phyloP scores from a whole-genome alignment of 2,329 filamentous ascomycete genomes.

The Escovopsis weberi region DNA sequence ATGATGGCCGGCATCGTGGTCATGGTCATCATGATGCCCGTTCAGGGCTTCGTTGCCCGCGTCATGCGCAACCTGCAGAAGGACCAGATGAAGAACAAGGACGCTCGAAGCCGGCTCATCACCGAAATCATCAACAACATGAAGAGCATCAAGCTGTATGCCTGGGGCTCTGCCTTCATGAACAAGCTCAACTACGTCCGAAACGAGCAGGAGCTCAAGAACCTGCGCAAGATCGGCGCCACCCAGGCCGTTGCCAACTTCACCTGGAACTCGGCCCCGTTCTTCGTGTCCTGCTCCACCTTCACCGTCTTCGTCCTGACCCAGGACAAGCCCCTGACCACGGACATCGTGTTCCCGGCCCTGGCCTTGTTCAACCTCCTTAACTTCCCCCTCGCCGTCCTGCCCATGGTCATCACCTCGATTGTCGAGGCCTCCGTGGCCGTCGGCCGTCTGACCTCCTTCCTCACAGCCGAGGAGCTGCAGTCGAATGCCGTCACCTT shows the following conservation, averaged over 20 bases:
- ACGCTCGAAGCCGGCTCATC: constrained; percentile 80
- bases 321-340: constrained; percentile 65
- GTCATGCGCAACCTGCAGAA: constrained; percentile 94
- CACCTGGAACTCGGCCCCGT: constrained; percentile 94
- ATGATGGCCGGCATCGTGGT: constrained; percentile 92
- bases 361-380: constrained; percentile 80
- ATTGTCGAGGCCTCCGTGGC: constrained; percentile 95
- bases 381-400: constrained; percentile 82
- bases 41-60: constrained; percentile 83
- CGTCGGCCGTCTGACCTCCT: constrained; percentile 69
- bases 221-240: constrained; percentile 87
- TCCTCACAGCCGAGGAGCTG: constrained; percentile 76
- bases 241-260: constrained; percentile 92
- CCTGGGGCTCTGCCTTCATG: constrained; percentile 95
- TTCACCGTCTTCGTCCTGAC: constrained; percentile 91
- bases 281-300: constrained; percentile 92
- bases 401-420: constrained; percentile 96
- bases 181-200: constrained; percentile 91
- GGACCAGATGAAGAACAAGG: constrained; percentile 98
- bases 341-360: constrained; percentile 91
- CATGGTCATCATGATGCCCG: constrained; percentile 94
- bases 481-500: constrained; percentile 67
- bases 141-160: constrained; percentile 98
- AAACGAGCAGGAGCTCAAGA: constrained; percentile 92
- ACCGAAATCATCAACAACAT: constrained; percentile 98